phyloP scores from a whole-genome alignment of 768 basidiomycete genomes.

The Gymnopilus junonius region DNA sequence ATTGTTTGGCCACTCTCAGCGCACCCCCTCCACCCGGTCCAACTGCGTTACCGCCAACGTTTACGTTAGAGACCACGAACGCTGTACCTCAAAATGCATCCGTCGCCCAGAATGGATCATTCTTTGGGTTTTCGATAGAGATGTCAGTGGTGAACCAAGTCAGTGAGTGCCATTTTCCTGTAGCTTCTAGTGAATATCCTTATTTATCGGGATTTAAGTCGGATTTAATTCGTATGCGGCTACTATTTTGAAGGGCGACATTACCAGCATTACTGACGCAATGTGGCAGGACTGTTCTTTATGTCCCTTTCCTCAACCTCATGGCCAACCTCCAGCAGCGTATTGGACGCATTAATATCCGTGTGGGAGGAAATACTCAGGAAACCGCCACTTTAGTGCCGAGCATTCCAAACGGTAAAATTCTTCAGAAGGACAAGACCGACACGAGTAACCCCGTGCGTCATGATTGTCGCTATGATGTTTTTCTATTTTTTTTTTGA shows the following conservation, averaged over 20 bases:
- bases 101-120: constrained; percentile 33
- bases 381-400: constrained; percentile 62
- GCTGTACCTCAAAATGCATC: constrained; percentile 38
- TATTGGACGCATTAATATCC: constrained; percentile 61
- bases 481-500: neutral
- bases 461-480: neutral
- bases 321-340: constrained; percentile 69
- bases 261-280: too few relatives aligned
- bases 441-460: constrained; percentile 24
- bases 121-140: constrained; percentile 82
- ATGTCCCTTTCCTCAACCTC: constrained; percentile 74
- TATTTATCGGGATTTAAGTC: constrained; percentile 35
- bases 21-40: constrained; percentile 58
- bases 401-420: constrained; percentile 41
- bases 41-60: constrained; percentile 42
- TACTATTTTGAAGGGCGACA: too few relatives aligned
- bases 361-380: constrained; percentile 82
- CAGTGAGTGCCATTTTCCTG: constrained; percentile 44
- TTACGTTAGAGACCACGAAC: constrained; percentile 48
- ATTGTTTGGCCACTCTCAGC: constrained; percentile 52
- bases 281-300: constrained; percentile 45
- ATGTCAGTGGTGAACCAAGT: constrained; percentile 71
- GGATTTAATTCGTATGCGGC: constrained; percentile 56
- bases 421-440: constrained; percentile 28
- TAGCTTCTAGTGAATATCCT: neutral